Evolutionary conservation across 192 early-diverging fungal species (phyloP), one percentile per base, ranked within the genome.

Genomic region (Funneliformis mosseae): DNA sequence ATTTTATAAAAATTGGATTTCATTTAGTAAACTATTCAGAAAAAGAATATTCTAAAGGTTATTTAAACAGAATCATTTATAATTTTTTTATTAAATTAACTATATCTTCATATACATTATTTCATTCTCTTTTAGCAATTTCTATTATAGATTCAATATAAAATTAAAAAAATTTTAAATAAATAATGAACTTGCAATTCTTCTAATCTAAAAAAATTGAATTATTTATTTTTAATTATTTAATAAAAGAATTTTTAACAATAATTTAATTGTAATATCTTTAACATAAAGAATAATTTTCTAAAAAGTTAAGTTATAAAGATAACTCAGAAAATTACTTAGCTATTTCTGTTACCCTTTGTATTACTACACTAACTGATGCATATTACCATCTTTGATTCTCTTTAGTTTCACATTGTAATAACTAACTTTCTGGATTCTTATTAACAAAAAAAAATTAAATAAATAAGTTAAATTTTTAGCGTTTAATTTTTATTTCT

Each of bases 31-130:
- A n/a, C n/a, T n/a, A n/a, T 76, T 28, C 27, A 59, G 50, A 62
- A 76, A 59, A 25, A 39, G 74, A 76, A 76, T 76, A 76, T 21
- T 25, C 50, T 76, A 62, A 76, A 76, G 74, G 38, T 27, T 76
- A 41, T 76, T 59, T 38, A 76, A 76, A 76, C 55, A 2, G 14
- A 76, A 76, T 41, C 50, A 25, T 16, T 76, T 59, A 4, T 62
- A 33, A 41, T 76, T 61, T 61, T 76, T 74, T 74, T 74, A 14
- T 1, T n/a, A n/a, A n/a, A n/a, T n/a, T n/a, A n/a, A n/a, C n/a
- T n/a, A n/a, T n/a, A n/a, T n/a, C n/a, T n/a, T n/a, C n/a, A n/a
- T n/a, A n/a, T n/a, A n/a, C n/a, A n/a, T n/a, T n/a, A n/a, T n/a
- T n/a, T n/a, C n/a, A n/a, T n/a, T n/a, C n/a, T n/a, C n/a, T n/a